These are phyloP conservation scores for Colletotrichum orchidophilum DNA, from an alignment of 2,329 filamentous ascomycete species.

Conservation along the genomic window DNA sequence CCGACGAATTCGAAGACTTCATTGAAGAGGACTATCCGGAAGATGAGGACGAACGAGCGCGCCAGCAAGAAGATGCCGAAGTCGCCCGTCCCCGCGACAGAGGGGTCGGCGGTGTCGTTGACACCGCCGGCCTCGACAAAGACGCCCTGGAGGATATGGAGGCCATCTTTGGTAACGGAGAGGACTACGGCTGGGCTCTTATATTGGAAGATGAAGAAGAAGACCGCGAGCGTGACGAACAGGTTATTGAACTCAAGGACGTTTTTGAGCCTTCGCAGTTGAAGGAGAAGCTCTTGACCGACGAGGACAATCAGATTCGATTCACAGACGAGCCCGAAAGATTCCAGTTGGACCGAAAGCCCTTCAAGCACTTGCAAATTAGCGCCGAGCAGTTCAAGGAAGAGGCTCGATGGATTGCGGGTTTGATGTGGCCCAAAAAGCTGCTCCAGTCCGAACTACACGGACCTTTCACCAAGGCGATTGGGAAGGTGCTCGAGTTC, in stretches of 20 bases:
- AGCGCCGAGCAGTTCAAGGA: constrained; percentile 88
- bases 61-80: constrained; percentile 85
- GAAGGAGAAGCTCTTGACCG: constrained; percentile 92
- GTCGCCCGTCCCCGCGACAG: constrained; percentile 83
- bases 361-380: constrained; percentile 84
- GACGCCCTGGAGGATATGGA: constrained; percentile 96
- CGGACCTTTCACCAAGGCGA: constrained; percentile 84
- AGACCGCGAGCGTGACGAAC: constrained; percentile 79
- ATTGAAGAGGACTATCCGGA: constrained; percentile 96
- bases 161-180: constrained; percentile 87
- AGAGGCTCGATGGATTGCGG: constrained; percentile 91
- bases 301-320: constrained; percentile 92
- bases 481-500: constrained; percentile 93
- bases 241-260: constrained; percentile 92
- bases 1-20: constrained; percentile 91
- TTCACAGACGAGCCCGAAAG: constrained; percentile 91
- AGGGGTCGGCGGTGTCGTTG: constrained; percentile 75
- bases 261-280: constrained; percentile 98
- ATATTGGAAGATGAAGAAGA: constrained; percentile 89
- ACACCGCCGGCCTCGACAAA: constrained; percentile 88
- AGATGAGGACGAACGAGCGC: constrained; percentile 81
- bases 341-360: constrained; percentile 89
- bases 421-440: constrained; percentile 90
- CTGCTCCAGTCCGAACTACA: constrained; percentile 76
- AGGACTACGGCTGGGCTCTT: constrained; percentile 95